Evolutionary conservation across 2,329 filamentous ascomycete genomes (phyloP).

Genomic region (Cadophora gregata): DNA sequence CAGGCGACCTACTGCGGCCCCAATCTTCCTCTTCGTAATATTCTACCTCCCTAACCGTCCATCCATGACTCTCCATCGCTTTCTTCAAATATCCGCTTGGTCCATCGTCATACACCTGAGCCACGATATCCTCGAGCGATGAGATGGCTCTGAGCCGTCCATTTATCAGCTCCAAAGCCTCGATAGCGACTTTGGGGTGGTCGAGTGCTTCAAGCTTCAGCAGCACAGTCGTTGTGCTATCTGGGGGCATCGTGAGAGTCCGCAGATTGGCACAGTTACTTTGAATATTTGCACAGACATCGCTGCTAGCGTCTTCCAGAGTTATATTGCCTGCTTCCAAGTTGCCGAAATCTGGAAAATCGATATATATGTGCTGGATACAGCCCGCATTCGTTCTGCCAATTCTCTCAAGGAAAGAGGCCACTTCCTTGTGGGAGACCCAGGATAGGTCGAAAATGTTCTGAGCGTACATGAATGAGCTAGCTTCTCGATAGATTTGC

Average conservation of each 20-base stretch:
- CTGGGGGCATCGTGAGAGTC: background rate
- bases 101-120: background rate
- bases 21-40: background rate
- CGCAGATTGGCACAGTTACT: background rate
- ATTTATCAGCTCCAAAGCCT: background rate
- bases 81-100: background rate
- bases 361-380: background rate
- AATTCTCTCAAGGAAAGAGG: background rate
- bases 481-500: background rate
- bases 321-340: background rate
- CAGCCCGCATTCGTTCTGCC: background rate
- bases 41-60: background rate
- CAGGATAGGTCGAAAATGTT: background rate
- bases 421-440: background rate
- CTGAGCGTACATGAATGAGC: background rate
- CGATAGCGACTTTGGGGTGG: background rate
- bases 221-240: background rate
- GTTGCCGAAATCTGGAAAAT: background rate
- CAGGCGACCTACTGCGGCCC: background rate
- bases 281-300: background rate
- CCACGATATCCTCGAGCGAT: background rate
- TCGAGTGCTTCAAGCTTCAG: background rate
- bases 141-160: background rate
- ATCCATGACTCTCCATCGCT: background rate
- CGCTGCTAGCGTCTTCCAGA: background rate